Base-by-base conservation (phyloP, 441 rosid species). In the Gossypium trilobum region DNA sequence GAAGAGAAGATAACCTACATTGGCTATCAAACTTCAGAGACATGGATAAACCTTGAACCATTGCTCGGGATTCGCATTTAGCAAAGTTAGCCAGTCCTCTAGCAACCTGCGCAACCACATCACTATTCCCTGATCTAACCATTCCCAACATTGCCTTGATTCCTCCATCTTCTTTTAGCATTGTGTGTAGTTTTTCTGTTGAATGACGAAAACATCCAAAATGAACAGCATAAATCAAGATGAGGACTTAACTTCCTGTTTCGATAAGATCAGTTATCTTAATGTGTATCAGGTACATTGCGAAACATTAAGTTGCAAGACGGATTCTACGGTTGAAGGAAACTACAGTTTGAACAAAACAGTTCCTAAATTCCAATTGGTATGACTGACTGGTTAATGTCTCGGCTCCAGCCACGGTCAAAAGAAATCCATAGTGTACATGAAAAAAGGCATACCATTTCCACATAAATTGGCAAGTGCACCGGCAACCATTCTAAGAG, bases 401-500 rank as follows among this genome's bases (percentile, higher is more conserved):
- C 17, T 20, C 5, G 9, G 54, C 54, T 44, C 19, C 6, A 20
- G 33, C 16, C 44, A 64, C 11, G 31, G 8, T 39, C 29, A 39
- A 63, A 63, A 36, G 42, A 4, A 16, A 7, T 1, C 3, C 2
- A 55, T 14, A 29, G 11, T 31, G 8, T 14, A 11, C 73, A 16
- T 1, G 20, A 14, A 54, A 2, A n/a, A 58, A 54, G 33, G 70
- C 90, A 76, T 74, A 93, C 98, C 98, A 76, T 93, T 93, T 73
- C 97, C 97, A 11, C 97, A 93, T 74, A 93, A 80, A 79, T 90
- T 93, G 71, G 96, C 97, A 48, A 91, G 86, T 59, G 93, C 97
- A 76, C 98, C 98, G 52, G 97, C 95, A 71, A 91, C 95, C 98
- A 93, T 93, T 82, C 96, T 87, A 42, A 90, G 89, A 77, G 93